Evolutionary conservation across 441 rosid species (phyloP), one percentile per base, ranked within the genome.

Genomic region (Raphanus hybrid): DNA sequence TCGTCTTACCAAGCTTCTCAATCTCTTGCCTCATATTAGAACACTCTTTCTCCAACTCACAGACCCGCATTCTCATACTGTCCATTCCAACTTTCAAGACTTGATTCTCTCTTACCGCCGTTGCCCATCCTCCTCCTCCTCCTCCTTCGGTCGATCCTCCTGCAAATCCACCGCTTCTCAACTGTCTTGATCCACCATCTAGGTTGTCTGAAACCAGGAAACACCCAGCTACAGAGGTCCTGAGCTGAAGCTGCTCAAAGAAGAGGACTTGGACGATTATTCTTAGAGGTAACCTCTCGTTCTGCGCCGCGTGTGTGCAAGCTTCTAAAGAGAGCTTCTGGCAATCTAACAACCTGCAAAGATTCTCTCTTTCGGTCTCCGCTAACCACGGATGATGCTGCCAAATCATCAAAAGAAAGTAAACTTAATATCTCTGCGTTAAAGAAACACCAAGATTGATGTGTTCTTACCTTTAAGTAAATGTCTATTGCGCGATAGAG

Each of bases 241-340:
- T 84, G 29, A 96, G 97, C 90, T 96, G 98, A 75, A 93, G 98
- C 90, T 96, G 99, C 90, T 93, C 98, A 43, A 93, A 92, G 90
- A 95, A 95, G 77, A 95, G 92, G 80, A 95, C 98, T 82, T 92
- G 98, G 16, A 95, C 94, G 1, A 96, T 84, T 75, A 93, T 79
- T 81, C 99, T 88, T 55, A 93, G 79, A 0, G 99, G 98, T 15
- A 96, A 81, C 74, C 99, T 87, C 88, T 96, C 98, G 15, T 96
- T 96, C 82, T 96, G 99, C 0, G 98, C 98, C 0, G 99, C 99
- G 27, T 96, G 99, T n/a, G 98, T 92, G 83, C 99, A 96, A 6
- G 99, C 99, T 82, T 96, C 99, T 78, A 93, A 48, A 14, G 99
- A 96, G 74, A 96, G 97, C 82, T 96, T 96, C 84, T 96, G 98